These are phyloP conservation scores for Pelargonium australe DNA, from an alignment of 441 rosid genomes.

Conservation along the genomic window DNA sequence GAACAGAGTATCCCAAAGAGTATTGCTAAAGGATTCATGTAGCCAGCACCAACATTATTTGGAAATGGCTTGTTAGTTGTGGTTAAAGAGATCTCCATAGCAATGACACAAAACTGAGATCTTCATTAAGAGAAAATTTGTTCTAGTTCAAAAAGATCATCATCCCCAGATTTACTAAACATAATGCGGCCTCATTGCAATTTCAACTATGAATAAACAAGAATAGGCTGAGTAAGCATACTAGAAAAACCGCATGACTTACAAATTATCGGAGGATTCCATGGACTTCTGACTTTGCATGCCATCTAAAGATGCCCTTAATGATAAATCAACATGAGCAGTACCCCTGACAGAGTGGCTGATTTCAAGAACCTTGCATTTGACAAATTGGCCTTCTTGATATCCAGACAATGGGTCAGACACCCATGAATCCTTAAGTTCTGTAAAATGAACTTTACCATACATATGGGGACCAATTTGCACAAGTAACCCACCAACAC, in stretches of 20 bases:
- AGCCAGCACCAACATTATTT: no score
- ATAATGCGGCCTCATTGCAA: no score
- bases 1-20: no score
- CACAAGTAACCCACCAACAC: constrained; percentile 78
- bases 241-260: constrained; percentile 28
- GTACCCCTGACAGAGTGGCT: constrained; percentile 56
- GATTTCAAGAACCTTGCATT: constrained; percentile 86
- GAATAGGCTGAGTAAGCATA: neutral
- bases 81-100: neutral
- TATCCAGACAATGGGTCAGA: constrained; percentile 66
- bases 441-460: constrained; percentile 90
- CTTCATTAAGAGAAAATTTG: no score
- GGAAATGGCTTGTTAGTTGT: no score
- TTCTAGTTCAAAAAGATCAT: no score
- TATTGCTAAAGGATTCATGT: no score
- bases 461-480: constrained; percentile 75
- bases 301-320: constrained; percentile 63
- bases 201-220: neutral
- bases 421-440: constrained; percentile 68
- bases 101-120: neutral
- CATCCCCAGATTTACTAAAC: no score
- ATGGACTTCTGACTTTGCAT: constrained; percentile 36
- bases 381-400: constrained; percentile 79
- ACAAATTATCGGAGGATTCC: constrained; percentile 40
- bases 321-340: constrained; percentile 67